These are phyloP conservation scores for Diaporthe ampelina DNA, from an alignment of 2,329 filamentous ascomycete genomes.

Conservation along the genomic window DNA sequence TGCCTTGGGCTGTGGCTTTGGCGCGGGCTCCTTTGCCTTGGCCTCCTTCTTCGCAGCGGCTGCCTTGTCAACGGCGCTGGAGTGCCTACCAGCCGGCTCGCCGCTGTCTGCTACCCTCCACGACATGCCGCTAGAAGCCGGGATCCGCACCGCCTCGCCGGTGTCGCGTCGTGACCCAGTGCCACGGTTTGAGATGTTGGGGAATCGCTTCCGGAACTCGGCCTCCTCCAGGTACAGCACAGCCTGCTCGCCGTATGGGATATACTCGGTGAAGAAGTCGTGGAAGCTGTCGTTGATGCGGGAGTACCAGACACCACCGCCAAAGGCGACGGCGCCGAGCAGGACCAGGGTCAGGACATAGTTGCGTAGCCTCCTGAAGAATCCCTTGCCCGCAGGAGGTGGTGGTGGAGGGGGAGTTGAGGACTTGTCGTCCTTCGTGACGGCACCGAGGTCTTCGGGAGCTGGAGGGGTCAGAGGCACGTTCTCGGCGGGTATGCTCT, in stretches of 20 bases:
- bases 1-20: slow-evolving; percentile 44
- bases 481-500: slow-evolving; percentile 54
- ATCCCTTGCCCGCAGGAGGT: slow-evolving; percentile 67
- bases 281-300: slow-evolving; percentile 97
- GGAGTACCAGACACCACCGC: slow-evolving; percentile 91
- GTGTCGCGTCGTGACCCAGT: slow-evolving; percentile 68
- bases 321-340: slow-evolving; percentile 83
- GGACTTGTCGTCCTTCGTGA: slow-evolving; percentile 39
- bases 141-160: slow-evolving; percentile 83
- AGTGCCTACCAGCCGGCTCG: slow-evolving; percentile 70
- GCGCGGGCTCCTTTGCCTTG: slow-evolving; percentile 47
- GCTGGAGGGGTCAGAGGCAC: slow-evolving; percentile 58
- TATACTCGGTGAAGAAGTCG: slow-evolving; percentile 96
- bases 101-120: slow-evolving; percentile 80
- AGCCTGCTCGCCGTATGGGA: slow-evolving; percentile 93
- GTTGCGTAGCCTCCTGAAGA: slow-evolving; percentile 80
- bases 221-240: slow-evolving; percentile 96
- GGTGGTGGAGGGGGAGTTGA: slow-evolving; percentile 54
- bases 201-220: slow-evolving; percentile 91
- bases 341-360: slow-evolving; percentile 83
- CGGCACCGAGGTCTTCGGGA: slow-evolving; percentile 47
- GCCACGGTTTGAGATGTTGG: slow-evolving; percentile 58
- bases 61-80: slow-evolving; percentile 65
- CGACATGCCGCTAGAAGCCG: slow-evolving; percentile 86
- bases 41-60: slow-evolving; percentile 50